Conservation (phyloP, 1,139 yeast species). For the Candida sojae region DNA sequence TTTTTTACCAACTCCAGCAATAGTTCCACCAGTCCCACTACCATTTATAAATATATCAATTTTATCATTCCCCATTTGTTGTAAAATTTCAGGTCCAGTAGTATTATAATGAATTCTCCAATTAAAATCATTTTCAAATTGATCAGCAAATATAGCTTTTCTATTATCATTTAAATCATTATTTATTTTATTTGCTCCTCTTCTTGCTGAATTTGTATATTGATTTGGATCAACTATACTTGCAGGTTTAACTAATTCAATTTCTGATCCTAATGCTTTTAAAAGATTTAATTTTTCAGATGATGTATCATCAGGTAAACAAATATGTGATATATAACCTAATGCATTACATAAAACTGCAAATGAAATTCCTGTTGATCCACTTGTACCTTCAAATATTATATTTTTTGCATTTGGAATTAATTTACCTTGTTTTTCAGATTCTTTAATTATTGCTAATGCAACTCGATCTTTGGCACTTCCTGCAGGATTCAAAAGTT, state of each 20-base stretch:
- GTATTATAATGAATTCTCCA: constrained; percentile 82
- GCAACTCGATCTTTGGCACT: constrained; percentile 96
- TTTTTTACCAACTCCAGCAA: constrained; percentile 80
- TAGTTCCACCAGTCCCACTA: constrained; percentile 76
- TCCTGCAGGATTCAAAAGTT: constrained; percentile 89
- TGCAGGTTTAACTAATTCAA: constrained; percentile 93
- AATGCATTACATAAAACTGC: constrained; percentile 85
- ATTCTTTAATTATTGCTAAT: constrained; percentile 71
- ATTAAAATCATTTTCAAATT: constrained; percentile 88
- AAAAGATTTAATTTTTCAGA: constrained; percentile 75
- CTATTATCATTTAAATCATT: constrained; percentile 35
- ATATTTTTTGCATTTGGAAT: constrained; percentile 59
- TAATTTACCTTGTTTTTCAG: constrained; percentile 61
- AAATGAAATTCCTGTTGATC: constrained; percentile 93
- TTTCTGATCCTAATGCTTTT: constrained; percentile 73
- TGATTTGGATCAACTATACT: constrained; percentile 92
- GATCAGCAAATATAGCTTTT: constrained; percentile 86
- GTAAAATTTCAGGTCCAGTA: constrained; percentile 89
- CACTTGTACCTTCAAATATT: constrained; percentile 92
- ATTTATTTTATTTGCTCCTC: constrained; percentile 59
- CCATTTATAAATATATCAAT: constrained; percentile 84
- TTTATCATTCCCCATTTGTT: constrained; percentile 54
- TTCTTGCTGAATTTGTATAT: constrained; percentile 85
- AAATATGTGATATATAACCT: constrained; percentile 89
- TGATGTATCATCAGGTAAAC: constrained; percentile 94